Evolutionary conservation across 352 stramenopile genomes (phyloP).

Genomic region (Phytophthora hybrid): DNA sequence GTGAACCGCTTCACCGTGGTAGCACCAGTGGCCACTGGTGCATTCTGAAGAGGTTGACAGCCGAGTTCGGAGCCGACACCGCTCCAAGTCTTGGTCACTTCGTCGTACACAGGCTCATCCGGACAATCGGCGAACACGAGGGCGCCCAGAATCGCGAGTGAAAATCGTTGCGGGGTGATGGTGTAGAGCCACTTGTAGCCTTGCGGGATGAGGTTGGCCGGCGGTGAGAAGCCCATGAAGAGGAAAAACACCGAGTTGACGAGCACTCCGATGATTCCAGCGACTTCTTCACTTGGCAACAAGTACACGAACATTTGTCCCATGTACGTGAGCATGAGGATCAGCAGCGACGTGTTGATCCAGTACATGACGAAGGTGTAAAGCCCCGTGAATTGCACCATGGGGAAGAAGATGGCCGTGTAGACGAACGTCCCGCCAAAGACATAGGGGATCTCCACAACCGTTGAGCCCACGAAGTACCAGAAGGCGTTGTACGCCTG

Average conservation of each 20-base stretch:
- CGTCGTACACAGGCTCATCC: constrained; percentile 42
- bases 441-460: constrained; percentile 91
- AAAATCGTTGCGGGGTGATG: constrained; percentile 44
- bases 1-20: constrained; percentile 56
- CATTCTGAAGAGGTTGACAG: constrained; percentile 46
- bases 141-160: constrained; percentile 36
- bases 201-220: constrained; percentile 39
- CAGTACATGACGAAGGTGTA: constrained; percentile 46
- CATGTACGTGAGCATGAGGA: constrained; percentile 51
- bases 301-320: constrained; percentile 47
- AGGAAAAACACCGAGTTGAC: constrained; percentile 49
- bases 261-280: constrained; percentile 36
- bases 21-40: constrained; percentile 32
- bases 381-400: constrained; percentile 53
- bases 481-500: constrained; percentile 85
- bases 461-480: constrained; percentile 77
- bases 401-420: constrained; percentile 53
- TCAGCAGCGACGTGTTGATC: constrained; percentile 42
- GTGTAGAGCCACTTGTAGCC: constrained; percentile 55
- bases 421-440: constrained; percentile 50
- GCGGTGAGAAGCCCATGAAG: constrained; percentile 51
- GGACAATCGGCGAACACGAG: constrained; percentile 45
- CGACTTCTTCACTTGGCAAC: constrained; percentile 42
- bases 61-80: constrained; percentile 39
- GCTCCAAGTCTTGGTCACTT: constrained; percentile 35